These are phyloP conservation scores for Lactifluus volemus DNA, from an alignment of 768 basidiomycete species.

Conservation along the genomic window DNA sequence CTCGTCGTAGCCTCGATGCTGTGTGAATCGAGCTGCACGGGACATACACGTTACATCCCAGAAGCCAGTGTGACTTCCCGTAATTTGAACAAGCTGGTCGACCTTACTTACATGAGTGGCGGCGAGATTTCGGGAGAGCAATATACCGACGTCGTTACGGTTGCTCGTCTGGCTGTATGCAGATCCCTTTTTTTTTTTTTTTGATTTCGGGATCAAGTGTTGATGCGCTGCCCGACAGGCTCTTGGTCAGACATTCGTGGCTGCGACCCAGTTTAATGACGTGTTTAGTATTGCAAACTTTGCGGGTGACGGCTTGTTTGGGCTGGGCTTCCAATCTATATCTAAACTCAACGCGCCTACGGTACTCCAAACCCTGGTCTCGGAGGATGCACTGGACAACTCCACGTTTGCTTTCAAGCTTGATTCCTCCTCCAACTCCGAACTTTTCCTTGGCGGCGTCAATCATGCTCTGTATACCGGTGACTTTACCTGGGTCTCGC, in stretches of 20 bases:
- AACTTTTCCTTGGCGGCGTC: constrained; percentile 10
- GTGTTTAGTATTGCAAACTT: constrained; percentile 26
- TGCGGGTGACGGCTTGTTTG: constrained; percentile 35
- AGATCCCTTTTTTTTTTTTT: background rate
- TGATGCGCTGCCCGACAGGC: constrained; percentile 11
- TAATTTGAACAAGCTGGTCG: background rate
- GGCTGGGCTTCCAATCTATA: constrained; percentile 30
- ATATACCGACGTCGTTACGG: background rate
- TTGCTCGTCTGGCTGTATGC: constrained; percentile 29
- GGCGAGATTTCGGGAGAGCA: background rate
- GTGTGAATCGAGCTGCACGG: background rate
- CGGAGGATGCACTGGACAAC: constrained; percentile 26
- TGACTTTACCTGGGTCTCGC: background rate
- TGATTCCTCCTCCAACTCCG: constrained; percentile 23
- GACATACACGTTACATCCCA: background rate
- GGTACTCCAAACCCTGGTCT: constrained; percentile 35
- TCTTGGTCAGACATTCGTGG: constrained; percentile 35
- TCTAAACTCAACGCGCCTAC: constrained; percentile 21
- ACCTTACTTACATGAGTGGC: background rate
- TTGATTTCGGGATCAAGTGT: too few relatives aligned
- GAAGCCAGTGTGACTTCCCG: too few relatives aligned
- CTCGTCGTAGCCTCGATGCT: background rate
- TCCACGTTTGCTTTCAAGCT: constrained; percentile 43
- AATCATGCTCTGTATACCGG: background rate
- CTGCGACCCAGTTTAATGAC: constrained; percentile 34